phyloP scores from a whole-genome alignment of 371 early-diverging fungal genomes.

The Nematocida homosporus region DNA sequence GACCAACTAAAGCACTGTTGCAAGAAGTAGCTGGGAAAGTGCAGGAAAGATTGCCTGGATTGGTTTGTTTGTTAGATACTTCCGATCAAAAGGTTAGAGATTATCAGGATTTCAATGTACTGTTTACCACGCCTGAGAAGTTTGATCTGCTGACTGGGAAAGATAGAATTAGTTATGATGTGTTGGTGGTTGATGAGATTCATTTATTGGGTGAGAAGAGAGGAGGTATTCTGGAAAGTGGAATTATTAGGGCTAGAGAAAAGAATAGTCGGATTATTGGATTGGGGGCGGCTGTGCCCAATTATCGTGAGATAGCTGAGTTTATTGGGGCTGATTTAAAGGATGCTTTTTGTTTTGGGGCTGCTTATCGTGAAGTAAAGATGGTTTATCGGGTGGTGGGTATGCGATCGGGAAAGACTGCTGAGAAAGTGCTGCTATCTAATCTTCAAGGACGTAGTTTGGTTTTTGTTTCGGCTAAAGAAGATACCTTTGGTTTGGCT shows the following conservation, averaged over 20 bases:
- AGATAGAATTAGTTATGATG: slow-evolving; percentile 71
- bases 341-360: slow-evolving; percentile 84
- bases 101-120: slow-evolving; percentile 86
- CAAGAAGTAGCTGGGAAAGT: slow-evolving; percentile 92
- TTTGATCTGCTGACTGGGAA: slow-evolving; percentile 97
- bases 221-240: slow-evolving; percentile 91
- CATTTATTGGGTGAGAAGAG: slow-evolving; percentile 95
- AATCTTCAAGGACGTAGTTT: slow-evolving; percentile 22
- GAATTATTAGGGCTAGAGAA: slow-evolving; percentile 81
- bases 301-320: slow-evolving; percentile 87
- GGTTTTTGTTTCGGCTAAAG: slow-evolving; percentile 43
- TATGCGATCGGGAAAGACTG: slow-evolving; percentile 55
- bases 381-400: slow-evolving; percentile 71
- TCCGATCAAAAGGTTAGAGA: slow-evolving; percentile 75
- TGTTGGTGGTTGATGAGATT: slow-evolving; percentile 95
- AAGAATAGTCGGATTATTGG: slow-evolving; percentile 78
- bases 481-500: slow-evolving; percentile 29
- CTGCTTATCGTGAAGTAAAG: slow-evolving; percentile 76
- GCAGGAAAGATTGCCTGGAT: slow-evolving; percentile 70
- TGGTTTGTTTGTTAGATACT: slow-evolving; percentile 6
- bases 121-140: slow-evolving; percentile 99
- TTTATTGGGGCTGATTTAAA: slow-evolving; percentile 81
- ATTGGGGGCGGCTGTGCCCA: slow-evolving; percentile 94
- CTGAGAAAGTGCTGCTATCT: slow-evolving; percentile 24
- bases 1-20: slow-evolving; percentile 98